Evolutionary conservation across 2,329 filamentous ascomycete genomes (phyloP).

Genomic region (Cladophialophora yegresii): DNA sequence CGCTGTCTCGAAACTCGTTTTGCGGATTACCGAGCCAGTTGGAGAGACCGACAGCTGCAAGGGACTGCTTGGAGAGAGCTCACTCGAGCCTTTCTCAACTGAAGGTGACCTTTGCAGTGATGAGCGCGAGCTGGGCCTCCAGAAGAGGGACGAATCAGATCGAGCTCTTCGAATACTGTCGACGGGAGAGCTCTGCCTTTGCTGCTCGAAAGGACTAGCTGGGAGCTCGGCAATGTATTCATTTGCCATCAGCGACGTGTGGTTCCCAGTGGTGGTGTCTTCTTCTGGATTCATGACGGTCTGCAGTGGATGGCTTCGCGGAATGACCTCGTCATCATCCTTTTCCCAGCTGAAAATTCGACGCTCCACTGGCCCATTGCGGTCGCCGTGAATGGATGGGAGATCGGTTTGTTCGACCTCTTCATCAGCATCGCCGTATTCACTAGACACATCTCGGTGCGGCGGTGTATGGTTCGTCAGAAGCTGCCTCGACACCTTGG

Average conservation of each 20-base stretch:
- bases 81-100: background rate
- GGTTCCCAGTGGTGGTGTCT: constrained; percentile 12
- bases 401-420: constrained; percentile 6
- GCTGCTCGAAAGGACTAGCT: constrained; percentile 28
- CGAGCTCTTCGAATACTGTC: constrained; percentile 19
- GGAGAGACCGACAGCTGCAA: constrained; percentile 17
- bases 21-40: constrained; percentile 27
- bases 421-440: constrained; percentile 34
- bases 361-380: background rate
- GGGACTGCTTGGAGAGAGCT: constrained; percentile 6
- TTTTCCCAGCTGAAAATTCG: constrained; percentile 26
- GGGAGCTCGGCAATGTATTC: constrained; percentile 37
- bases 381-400: background rate
- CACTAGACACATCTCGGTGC: constrained; percentile 32
- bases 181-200: constrained; percentile 9
- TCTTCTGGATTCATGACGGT: constrained; percentile 7
- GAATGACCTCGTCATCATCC: constrained; percentile 10
- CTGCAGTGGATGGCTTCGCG: constrained; percentile 8
- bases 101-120: constrained; percentile 15
- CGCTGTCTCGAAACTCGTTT: constrained; percentile 2
- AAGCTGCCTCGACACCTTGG: constrained; percentile 31
- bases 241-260: constrained; percentile 30
- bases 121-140: constrained; percentile 15
- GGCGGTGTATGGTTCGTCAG: constrained; percentile 12
- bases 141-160: constrained; percentile 28